A percentile compares a stretch with the other conserved stretches of the same genome.
phyloP scores from a whole-genome alignment of 2,329 filamentous ascomycete species.

The Metarhizium guizhouense region DNA sequence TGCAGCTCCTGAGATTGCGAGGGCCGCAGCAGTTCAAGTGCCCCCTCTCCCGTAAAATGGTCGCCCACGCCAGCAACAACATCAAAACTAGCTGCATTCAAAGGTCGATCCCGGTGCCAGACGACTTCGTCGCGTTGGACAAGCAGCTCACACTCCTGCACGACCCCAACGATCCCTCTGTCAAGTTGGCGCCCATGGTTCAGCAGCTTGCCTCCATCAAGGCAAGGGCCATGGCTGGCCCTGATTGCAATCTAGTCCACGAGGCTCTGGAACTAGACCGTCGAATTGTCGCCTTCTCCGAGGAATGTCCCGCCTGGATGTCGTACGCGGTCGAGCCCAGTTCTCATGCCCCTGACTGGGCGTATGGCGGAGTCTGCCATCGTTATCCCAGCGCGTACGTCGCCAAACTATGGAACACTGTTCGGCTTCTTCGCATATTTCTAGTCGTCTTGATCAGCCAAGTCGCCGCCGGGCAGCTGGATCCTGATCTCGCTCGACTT shows the following conservation, averaged over 20 bases:
- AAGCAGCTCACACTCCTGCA: constrained; percentile 7
- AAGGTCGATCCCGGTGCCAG: constrained; percentile 12
- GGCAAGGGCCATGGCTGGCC: background rate
- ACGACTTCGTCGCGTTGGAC: constrained; percentile 11
- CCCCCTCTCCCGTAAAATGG: constrained; percentile 12
- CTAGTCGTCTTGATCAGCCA: constrained; percentile 11
- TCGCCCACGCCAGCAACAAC: constrained; percentile 17
- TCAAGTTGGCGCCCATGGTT: constrained; percentile 9
- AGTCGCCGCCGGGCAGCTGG: background rate
- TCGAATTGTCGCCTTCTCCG: constrained; percentile 5
- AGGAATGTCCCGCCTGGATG: background rate
- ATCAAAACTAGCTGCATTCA: constrained; percentile 18
- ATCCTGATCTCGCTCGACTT: background rate
- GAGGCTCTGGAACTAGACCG: constrained; percentile 14
- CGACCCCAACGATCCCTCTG: constrained; percentile 7
- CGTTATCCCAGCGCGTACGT: constrained; percentile 12
- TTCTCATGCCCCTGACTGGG: constrained; percentile 4
- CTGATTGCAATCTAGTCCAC: constrained; percentile 5
- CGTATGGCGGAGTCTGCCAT: constrained; percentile 9
- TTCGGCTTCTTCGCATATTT: constrained; percentile 16
- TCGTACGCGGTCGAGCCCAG: constrained; percentile 4
- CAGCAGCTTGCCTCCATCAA: constrained; percentile 12
- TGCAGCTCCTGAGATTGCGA: constrained; percentile 17
- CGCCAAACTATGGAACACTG: constrained; percentile 16
- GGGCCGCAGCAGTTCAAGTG: constrained; percentile 14